Evolutionary conservation across 345 rosid genomes (phyloP).

Genomic region (Firmiana major): DNA sequence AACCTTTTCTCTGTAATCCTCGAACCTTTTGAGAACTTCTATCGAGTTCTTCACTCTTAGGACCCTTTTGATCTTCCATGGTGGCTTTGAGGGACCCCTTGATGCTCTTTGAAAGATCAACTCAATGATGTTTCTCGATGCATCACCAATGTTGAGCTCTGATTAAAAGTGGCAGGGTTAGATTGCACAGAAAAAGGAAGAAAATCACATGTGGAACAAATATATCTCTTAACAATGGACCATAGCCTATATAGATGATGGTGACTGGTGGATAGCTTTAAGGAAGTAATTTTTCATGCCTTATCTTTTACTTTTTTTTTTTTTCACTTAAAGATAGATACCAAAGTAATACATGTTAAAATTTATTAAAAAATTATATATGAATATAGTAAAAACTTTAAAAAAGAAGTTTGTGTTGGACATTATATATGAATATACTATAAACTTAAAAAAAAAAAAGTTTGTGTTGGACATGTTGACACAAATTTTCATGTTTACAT

Average conservation of each 20-base stretch:
- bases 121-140: constrained; percentile 45
- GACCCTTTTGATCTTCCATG: constrained; percentile 35
- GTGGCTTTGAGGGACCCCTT: constrained; percentile 32
- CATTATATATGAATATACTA: too few species aligned
- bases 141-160: constrained; percentile 42
- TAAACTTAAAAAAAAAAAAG: too few species aligned
- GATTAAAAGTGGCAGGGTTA: constrained; percentile 3
- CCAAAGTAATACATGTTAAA: too few species aligned
- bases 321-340: too few species aligned
- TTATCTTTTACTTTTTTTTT: neutral
- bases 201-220: neutral
- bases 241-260: neutral
- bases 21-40: constrained; percentile 35
- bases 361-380: too few species aligned
- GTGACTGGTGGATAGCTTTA: neutral
- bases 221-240: neutral
- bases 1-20: constrained; percentile 39
- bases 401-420: too few species aligned
- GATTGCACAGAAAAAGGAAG: neutral
- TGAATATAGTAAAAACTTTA: too few species aligned
- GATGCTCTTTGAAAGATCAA: constrained; percentile 40
- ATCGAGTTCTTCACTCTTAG: constrained; percentile 41
- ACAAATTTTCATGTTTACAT: too few species aligned
- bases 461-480: too few species aligned
- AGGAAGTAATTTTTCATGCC: neutral